Evolutionary conservation across 306 rosid species (phyloP).

Genomic region (Medicago arabica): DNA sequence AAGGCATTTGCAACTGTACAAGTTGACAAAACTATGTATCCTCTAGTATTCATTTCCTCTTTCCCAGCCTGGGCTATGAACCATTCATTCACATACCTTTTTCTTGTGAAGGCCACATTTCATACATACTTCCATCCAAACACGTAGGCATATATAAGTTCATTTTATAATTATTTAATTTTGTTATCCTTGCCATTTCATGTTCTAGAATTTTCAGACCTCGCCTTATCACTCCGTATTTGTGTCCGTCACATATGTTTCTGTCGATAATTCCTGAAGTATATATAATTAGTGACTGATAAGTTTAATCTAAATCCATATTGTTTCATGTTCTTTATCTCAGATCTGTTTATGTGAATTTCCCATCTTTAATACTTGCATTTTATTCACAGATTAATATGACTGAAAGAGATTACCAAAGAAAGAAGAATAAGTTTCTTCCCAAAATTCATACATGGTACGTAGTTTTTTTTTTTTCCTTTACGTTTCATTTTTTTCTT

Average conservation of each 20-base stretch:
- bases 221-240: background rate
- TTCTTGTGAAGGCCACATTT: too few relatives aligned
- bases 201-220: conserved; percentile 10
- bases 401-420: conserved; percentile 97
- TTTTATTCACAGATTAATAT: conserved; percentile 81
- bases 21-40: conserved; percentile 7
- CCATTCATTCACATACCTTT: background rate
- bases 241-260: conserved; percentile 1
- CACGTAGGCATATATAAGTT: too few relatives aligned
- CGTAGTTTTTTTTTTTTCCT: conserved; percentile 14
- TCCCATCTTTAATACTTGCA: conserved; percentile 29
- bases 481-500: background rate
- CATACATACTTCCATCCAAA: too few relatives aligned
- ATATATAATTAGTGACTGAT: background rate
- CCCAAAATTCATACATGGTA: conserved; percentile 99
- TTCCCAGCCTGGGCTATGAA: conserved; percentile 8
- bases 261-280: conserved; percentile 4
- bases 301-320: conserved; percentile 4
- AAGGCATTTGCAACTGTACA: background rate
- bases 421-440: conserved; percentile 96
- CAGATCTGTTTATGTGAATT: conserved; percentile 18
- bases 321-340: conserved; percentile 16
- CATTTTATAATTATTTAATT: too few relatives aligned
- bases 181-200: conserved; percentile 9
- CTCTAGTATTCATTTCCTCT: conserved; percentile 8